Evolutionary conservation across 1,139 yeast genomes (phyloP).

Genomic region (Geotrichum australiense): DNA sequence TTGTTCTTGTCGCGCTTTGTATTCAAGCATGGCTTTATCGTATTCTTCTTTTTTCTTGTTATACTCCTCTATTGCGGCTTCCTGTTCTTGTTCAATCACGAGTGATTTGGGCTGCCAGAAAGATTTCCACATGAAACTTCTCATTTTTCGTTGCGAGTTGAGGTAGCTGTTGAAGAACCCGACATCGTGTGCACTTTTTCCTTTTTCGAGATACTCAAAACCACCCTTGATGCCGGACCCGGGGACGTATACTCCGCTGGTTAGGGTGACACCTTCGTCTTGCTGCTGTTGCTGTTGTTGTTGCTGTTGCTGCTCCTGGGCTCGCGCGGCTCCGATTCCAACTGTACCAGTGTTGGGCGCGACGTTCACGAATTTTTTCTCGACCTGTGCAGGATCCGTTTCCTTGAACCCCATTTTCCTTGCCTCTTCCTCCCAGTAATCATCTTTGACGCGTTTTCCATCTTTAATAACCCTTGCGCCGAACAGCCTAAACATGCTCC

Average conservation of each 20-base stretch:
- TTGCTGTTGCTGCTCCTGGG: constrained; percentile 14
- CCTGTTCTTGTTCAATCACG: constrained; percentile 20
- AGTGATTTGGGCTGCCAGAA: constrained; percentile 29
- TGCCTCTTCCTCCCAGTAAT: constrained; percentile 70
- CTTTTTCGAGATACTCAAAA: constrained; percentile 19
- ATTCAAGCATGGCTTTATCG: constrained; percentile 12
- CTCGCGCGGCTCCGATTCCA: constrained; percentile 17
- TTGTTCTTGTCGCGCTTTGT: constrained; percentile 15
- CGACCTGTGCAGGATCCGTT: constrained; percentile 39
- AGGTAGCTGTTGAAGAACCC: constrained; percentile 30
- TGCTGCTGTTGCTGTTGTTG: constrained; percentile 8
- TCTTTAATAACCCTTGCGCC: constrained; percentile 59
- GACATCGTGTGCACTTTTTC: constrained; percentile 29
- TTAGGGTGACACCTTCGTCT: constrained; percentile 4
- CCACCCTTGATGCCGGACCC: constrained; percentile 30
- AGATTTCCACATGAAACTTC: constrained; percentile 30
- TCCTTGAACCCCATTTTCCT: constrained; percentile 50
- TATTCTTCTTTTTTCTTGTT: not conserved
- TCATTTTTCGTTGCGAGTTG: constrained; percentile 25
- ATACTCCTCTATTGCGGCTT: constrained; percentile 3
- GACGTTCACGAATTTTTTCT: constrained; percentile 23
- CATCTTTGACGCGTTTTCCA: constrained; percentile 65
- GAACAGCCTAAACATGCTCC: constrained; percentile 61
- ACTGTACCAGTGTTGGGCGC: constrained; percentile 19
- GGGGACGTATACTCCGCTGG: constrained; percentile 23